A percentile compares a stretch with the other conserved stretches of the same genome.
Evolutionary conservation across 768 basidiomycete species (phyloP).

Genomic region (Tulasnella sp.): DNA sequence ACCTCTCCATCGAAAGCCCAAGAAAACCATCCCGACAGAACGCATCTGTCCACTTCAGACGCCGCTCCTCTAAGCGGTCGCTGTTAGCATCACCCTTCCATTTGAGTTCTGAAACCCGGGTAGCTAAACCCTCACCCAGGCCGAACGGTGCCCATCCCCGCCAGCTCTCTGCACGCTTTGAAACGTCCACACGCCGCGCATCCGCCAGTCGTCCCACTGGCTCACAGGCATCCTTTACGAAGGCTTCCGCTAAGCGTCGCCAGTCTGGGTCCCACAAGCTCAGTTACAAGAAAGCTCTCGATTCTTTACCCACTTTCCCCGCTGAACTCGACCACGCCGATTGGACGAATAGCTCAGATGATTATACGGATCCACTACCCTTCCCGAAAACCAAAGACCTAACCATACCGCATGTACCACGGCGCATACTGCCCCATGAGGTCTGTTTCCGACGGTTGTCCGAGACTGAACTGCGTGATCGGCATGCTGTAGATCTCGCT

Average conservation of each 20-base stretch:
- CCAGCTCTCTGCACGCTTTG: slow-evolving; percentile 12
- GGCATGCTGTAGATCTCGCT: background rate
- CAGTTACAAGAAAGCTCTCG: background rate
- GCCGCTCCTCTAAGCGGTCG: background rate
- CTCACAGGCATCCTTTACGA: background rate
- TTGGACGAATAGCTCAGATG: background rate
- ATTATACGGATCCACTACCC: background rate
- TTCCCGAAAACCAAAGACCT: background rate
- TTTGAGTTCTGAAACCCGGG: background rate
- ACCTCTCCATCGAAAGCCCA: background rate
- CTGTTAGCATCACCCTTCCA: slow-evolving; percentile 11
- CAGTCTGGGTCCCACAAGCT: slow-evolving; percentile 17
- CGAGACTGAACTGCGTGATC: background rate
- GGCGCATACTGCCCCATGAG: background rate
- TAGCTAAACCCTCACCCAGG: background rate
- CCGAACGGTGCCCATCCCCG: background rate
- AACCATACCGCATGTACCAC: background rate
- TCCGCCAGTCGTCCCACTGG: background rate
- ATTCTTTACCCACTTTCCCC: background rate
- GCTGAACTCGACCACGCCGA: background rate
- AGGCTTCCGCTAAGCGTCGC: slow-evolving; percentile 10
- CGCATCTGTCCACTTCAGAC: background rate
- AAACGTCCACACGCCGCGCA: slow-evolving; percentile 12
- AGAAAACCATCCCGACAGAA: background rate
- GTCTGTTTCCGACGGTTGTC: background rate